Percentiles rank a stretch among this genome's conserved stretches.
Evolutionary conservation across 306 rosid genomes (phyloP).

Genomic region (Malus sylvestris): DNA sequence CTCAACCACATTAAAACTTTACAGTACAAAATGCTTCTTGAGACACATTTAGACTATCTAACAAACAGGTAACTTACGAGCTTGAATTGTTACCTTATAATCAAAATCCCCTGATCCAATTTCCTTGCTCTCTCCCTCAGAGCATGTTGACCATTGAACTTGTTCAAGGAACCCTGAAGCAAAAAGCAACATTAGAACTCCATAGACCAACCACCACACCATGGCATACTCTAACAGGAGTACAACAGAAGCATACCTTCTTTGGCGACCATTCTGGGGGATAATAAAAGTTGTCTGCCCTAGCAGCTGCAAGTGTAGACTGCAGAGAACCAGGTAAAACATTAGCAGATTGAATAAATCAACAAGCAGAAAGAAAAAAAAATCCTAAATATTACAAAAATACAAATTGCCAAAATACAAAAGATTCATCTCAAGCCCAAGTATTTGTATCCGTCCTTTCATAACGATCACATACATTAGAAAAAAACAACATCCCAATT

Average conservation of each 20-base stretch:
- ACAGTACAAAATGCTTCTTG: not conserved
- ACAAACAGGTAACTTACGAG: not conserved
- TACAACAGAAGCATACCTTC: conserved; percentile 42
- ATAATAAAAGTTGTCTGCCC: conserved; percentile 86
- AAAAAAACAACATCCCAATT: not conserved
- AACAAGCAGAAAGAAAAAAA: not conserved
- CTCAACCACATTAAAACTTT: not conserved
- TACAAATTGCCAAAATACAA: not conserved
- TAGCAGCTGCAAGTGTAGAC: conserved; percentile 94
- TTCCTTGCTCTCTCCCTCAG: conserved; percentile 89
- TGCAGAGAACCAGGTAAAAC: conserved; percentile 41
- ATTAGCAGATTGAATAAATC: conserved; percentile 12
- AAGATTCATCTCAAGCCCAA: conserved; percentile 8
- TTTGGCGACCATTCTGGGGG: conserved; percentile 95
- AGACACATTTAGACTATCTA: not conserved
- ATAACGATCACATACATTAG: not conserved
- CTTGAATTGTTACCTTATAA: conserved; percentile 55
- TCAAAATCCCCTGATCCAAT: conserved; percentile 80
- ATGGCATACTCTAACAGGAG: not conserved
- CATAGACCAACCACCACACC: not conserved
- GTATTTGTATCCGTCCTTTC: not conserved
- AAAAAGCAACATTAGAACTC: conserved; percentile 15
- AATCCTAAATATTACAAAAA: not conserved
- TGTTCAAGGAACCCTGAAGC: conserved; percentile 80
- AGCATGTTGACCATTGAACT: conserved; percentile 89